A percentile compares a stretch with the other conserved stretches of the same genome.
Evolutionary conservation across 345 rosid species (phyloP).

Genomic region (Eutrema heterophyllum): DNA sequence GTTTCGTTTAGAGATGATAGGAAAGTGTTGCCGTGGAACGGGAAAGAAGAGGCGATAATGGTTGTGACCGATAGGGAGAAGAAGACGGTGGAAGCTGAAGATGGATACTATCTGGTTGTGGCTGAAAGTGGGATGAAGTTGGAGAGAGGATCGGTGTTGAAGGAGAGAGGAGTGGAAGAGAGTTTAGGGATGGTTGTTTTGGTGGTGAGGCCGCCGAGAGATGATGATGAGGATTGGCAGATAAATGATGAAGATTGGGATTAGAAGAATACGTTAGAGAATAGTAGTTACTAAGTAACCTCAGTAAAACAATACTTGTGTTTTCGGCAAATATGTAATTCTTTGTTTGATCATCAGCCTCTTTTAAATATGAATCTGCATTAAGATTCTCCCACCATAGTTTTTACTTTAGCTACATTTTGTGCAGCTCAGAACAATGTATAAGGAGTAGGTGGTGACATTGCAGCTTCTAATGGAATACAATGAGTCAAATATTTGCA

Average conservation of each 20-base stretch:
- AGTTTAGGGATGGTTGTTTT: slow-evolving; percentile 66
- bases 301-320: not conserved
- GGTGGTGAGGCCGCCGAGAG: slow-evolving; percentile 75
- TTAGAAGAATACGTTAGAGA: slow-evolving; percentile 31
- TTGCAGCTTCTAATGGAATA: not conserved
- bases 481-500: not conserved
- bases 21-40: slow-evolving; percentile 72
- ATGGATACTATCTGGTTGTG: slow-evolving; percentile 55
- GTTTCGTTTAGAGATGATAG: slow-evolving; percentile 69
- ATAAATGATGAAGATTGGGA: slow-evolving; percentile 87
- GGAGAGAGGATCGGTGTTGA: slow-evolving; percentile 68
- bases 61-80: slow-evolving; percentile 66
- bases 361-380: not conserved
- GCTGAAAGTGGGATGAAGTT: slow-evolving; percentile 31
- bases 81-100: slow-evolving; percentile 53
- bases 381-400: not conserved
- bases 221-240: slow-evolving; percentile 49
- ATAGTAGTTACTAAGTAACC: slow-evolving; percentile 9
- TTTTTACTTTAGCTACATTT: not conserved
- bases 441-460: not conserved
- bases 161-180: slow-evolving; percentile 46
- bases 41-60: slow-evolving; percentile 63
- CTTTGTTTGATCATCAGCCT: not conserved
- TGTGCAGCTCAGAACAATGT: not conserved
- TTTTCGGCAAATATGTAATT: slow-evolving; percentile 18